phyloP scores from a whole-genome alignment of 768 basidiomycete species.

The Boletus sp. region DNA sequence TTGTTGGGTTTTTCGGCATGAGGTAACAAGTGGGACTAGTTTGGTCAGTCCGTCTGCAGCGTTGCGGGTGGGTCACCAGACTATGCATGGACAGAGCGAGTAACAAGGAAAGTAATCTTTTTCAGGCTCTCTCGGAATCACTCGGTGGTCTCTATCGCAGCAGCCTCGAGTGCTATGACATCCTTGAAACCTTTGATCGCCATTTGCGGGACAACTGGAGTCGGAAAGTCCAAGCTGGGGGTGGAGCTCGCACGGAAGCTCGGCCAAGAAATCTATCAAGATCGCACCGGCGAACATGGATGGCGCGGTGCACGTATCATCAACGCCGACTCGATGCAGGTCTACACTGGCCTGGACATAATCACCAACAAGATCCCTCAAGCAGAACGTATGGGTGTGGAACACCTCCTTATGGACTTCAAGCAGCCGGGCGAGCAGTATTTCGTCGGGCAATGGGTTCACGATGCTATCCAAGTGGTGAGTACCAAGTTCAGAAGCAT shows the following conservation, averaged over 20 bases:
- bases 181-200: constrained; percentile 66
- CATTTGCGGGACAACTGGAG: constrained; percentile 92
- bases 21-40: background rate
- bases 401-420: constrained; percentile 87
- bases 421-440: constrained; percentile 87
- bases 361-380: constrained; percentile 91
- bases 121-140: background rate
- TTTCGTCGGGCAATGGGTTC: constrained; percentile 82
- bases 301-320: constrained; percentile 74
- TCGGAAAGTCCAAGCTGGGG: constrained; percentile 91
- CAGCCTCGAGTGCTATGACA: constrained; percentile 14
- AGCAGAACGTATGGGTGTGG: constrained; percentile 73
- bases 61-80: no score
- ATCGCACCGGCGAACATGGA: constrained; percentile 22
- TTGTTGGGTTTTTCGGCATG: background rate
- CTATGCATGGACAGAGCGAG: background rate
- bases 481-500: constrained; percentile 28
- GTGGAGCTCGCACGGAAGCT: constrained; percentile 78
- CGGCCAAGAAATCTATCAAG: constrained; percentile 27
- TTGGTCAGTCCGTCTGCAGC: no score
- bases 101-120: background rate
- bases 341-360: constrained; percentile 86
- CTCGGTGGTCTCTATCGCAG: background rate
- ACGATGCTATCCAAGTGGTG: constrained; percentile 75
- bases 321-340: constrained; percentile 98